phyloP scores from a whole-genome alignment of 1,284 basidiomycete species.

The Malassezia japonica region DNA sequence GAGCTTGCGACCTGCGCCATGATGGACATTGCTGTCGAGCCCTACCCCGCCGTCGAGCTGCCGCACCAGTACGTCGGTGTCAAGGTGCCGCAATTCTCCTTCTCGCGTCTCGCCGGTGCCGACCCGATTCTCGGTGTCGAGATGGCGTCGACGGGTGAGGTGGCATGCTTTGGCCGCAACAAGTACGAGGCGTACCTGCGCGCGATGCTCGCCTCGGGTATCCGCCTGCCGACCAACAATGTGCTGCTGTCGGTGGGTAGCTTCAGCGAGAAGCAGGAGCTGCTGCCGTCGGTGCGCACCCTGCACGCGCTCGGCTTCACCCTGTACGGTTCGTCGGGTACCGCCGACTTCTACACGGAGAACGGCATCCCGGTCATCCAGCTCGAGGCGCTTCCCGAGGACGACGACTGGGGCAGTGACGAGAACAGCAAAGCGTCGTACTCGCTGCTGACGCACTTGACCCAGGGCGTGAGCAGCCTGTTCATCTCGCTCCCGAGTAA shows the following conservation, averaged over 20 bases:
- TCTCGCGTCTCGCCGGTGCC: slow-evolving; percentile 85
- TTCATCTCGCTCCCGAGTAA: slow-evolving; percentile 99
- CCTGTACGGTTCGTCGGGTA: slow-evolving; percentile 92
- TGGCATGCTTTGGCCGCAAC: slow-evolving; percentile 93
- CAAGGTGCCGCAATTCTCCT: slow-evolving; percentile 98
- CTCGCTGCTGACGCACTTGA: slow-evolving; percentile 45
- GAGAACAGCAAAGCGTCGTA: slow-evolving; percentile 41
- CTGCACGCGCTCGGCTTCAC: slow-evolving; percentile 88
- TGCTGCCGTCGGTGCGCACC: slow-evolving; percentile 91
- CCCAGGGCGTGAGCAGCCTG: slow-evolving; percentile 54
- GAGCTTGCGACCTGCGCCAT: slow-evolving; percentile 98
- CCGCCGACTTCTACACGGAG: slow-evolving; percentile 55
- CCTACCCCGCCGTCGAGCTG: slow-evolving; percentile 78
- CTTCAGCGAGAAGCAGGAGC: slow-evolving; percentile 94
- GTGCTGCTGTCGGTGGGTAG: slow-evolving; percentile 88
- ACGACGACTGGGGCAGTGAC: slow-evolving; percentile 40
- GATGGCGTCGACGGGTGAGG: slow-evolving; percentile 99
- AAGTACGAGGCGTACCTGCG: slow-evolving; percentile 98
- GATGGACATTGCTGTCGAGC: slow-evolving; percentile 75
- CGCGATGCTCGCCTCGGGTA: slow-evolving; percentile 89
- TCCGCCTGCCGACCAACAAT: slow-evolving; percentile 87
- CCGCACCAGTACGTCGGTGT: slow-evolving; percentile 91
- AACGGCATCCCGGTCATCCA: slow-evolving; percentile 45
- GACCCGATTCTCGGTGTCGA: slow-evolving; percentile 98
- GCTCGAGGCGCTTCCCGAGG: slow-evolving; percentile 46